Evolutionary conservation across 2,329 filamentous ascomycete species (phyloP).

Genomic region (Diaporthe citri): DNA sequence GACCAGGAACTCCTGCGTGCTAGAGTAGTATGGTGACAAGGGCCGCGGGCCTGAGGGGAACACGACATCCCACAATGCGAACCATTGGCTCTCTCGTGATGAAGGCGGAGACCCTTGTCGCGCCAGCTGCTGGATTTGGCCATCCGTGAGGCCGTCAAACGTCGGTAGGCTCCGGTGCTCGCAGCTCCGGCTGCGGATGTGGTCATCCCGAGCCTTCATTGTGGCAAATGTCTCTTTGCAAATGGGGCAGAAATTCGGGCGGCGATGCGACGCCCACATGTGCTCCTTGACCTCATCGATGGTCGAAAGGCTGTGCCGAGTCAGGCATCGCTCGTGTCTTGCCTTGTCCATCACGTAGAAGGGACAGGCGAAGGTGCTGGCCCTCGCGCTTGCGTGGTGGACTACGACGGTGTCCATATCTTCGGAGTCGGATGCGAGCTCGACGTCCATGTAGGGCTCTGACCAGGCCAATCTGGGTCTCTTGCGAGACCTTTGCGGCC

Average conservation of each 20-base stretch:
- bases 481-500: neutral
- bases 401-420: neutral
- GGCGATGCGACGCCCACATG: neutral
- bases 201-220: neutral
- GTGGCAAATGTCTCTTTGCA: neutral
- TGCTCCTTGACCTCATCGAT: neutral
- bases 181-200: neutral
- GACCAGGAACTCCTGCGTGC: neutral
- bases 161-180: neutral
- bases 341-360: neutral
- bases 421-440: neutral
- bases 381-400: neutral
- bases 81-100: conserved; percentile 3
- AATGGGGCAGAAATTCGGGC: neutral
- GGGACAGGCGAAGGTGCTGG: neutral
- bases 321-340: neutral
- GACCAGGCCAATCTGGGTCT: neutral
- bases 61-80: neutral
- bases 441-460: neutral
- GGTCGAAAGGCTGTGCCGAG: neutral
- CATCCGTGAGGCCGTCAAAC: neutral
- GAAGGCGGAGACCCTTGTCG: neutral
- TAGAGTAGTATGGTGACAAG: conserved; percentile 1
- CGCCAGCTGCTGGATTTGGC: neutral
- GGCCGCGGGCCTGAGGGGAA: neutral